Evolutionary conservation across 1,284 basidiomycete species (phyloP), one percentile per base, ranked within the genome.

Genomic region (Trichosporon ovoides): DNA sequence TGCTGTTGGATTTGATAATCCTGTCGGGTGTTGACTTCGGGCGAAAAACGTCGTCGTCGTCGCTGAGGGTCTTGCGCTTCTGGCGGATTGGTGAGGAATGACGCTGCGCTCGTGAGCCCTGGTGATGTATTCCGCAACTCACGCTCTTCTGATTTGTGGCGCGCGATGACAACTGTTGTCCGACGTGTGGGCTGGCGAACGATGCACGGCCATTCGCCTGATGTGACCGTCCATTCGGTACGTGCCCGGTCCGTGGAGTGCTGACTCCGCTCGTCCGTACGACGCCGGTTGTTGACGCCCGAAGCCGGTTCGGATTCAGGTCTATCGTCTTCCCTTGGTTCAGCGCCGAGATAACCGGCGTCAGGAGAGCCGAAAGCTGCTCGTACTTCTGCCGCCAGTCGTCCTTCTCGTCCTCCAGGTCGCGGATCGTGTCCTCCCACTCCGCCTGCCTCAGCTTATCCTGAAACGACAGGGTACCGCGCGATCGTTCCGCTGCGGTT

Each of bases 331-430:
- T n/a, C 31, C 34, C 19, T 12, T 51, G n/a, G 12, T 22, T 52
- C n/a, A 28, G 6, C 12, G 35, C 51, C 2, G 36, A 12, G 19
- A 36, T 52, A 11, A 36, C 24, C 20, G 37, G 34, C 12, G 36
- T 36, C n/a, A 35, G 38, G 9, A 46, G 20, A 10, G 12, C 19
- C 19, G 53, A 54, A 16, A 53, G 52, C 22, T 37, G 28, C 24
- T 53, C 37, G 34, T 34, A 40, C 38, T 36, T 57, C 51, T n/a
- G 35, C 34, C 48, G 58, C 59, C 53, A 57, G 2, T 52, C 48
- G 14, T 20, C 50, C 36, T 36, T 37, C 49, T 51, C 56, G 16
- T 33, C 11, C 20, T 57, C 48, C n/a, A 48, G 7, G 24, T 12
- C 24, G 22, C 24, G 43, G 6, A 46, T n/a, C 7, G 16, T 14